Evolutionary conservation across 192 early-diverging fungal species (phyloP), one percentile per base, ranked within the genome.

Genomic region (Fimicolochytrium jonesii): DNA sequence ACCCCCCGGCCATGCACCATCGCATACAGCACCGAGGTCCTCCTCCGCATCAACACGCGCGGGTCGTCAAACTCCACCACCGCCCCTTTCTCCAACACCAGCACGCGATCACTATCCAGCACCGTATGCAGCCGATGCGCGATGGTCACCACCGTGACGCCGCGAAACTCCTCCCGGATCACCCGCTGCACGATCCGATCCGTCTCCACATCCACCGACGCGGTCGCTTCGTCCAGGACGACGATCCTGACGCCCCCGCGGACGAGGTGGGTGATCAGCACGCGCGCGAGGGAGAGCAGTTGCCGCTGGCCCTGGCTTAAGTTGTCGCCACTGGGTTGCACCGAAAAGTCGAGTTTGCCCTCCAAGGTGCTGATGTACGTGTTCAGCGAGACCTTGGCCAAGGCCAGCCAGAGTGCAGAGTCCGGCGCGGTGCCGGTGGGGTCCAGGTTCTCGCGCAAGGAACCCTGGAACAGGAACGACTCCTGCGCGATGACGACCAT

Each of bases 401-500:
- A 67, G 0, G 77, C 80, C 10, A 59, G 44, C 76, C 72, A 79
- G 5, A 92, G 71, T 45, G 84, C 80, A 11, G 68, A 71, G 52
- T 88, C 84, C 1, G 56, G 67, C 25, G 67, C 58, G 1, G 49
- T 35, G 37, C 71, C 59, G 56, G 80, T 75, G 6, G 92, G 92
- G 66, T 93, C 91, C 30, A 93, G 67, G 68, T 94, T 94, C 29
- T 71, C 83, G 33, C 87, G 79, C 18, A 92, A 71, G 0, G 88
- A 80, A 9, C 86, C 86, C 18, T 65, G 66, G 29, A 89, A 79
- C n/a, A 87, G 30, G 0, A 74, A 71, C 3, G 88, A 71, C 7
- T 88, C 83, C 62, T 94, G 92, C 11, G 92, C 90, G 41, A 94
- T 93, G 26, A 94, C 83, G 2, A 81, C 73, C 48, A 94, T 66